Evolutionary conservation across 108 stramenopile genomes (phyloP), one percentile per base, ranked within the genome.

Genomic region (Stephanodiscus minutulus): DNA sequence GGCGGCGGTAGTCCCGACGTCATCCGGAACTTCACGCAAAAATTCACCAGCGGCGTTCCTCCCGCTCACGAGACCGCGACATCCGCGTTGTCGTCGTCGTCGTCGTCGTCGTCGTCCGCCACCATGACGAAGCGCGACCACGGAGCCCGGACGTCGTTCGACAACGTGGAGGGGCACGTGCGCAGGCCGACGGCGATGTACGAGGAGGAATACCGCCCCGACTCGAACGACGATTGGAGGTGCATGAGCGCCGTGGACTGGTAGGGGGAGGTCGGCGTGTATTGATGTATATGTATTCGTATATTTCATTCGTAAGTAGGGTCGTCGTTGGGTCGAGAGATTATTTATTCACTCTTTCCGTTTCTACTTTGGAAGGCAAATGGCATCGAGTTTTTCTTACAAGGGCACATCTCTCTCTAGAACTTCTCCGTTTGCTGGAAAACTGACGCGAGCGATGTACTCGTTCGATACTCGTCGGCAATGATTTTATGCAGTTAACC

Each of bases 141-240:
- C n/a, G n/a, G n/a, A n/a, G n/a, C n/a, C n/a, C n/a, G n/a, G n/a
- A n/a, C n/a, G n/a, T n/a, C n/a, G 21, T 60, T 60, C 36, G 59
- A 41, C 59, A 43, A 60, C 36, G 59, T 60, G 24, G 18, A 35
- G 28, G 64, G 64, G 3, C n/a, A 48, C 43, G 64, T 28, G 44
- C 64, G 47, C 64, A 47, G 7, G 44, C 7, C 64, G 10, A 48
- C 47, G 18, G 17, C 18, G 5, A 50, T 33, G 47, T 64, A 29
- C 29, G 28, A 64, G 10, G 64, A 64, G 64, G 64, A 64, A 22
- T 64, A 46, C 22, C 61, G 55, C 17, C 39, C 59, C 9, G 36
- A 35, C 10, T n/a, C 47, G 15, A 48, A 64, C 29, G 64, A 64
- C 21, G 64, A 64, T 50, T 64, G 64, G 64, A 64, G 64, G 35